Conservation (phyloP, 257 asterid species). For the Hygrophila difformis region DNA sequence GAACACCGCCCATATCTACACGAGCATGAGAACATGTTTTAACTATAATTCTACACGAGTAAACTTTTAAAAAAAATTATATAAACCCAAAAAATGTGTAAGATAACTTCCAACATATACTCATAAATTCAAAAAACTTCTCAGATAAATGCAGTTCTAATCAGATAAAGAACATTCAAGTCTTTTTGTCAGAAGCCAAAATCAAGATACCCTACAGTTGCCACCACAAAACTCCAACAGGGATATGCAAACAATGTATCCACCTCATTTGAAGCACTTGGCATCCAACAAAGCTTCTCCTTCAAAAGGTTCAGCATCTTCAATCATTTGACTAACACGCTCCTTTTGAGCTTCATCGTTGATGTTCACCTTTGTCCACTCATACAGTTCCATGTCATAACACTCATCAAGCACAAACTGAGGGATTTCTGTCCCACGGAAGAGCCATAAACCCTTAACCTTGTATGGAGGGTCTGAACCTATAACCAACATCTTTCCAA, state of each 20-base stretch:
- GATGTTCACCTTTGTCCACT: conserved; percentile 77
- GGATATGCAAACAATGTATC: neutral
- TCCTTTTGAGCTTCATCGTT: conserved; percentile 86
- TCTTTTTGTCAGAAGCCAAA: conserved; percentile 11
- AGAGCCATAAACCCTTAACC: conserved; percentile 95
- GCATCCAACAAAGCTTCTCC: conserved; percentile 84
- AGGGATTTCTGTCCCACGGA: conserved; percentile 79
- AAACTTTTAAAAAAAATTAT: too few relatives aligned
- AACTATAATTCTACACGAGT: too few relatives aligned
- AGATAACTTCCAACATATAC: too few relatives aligned
- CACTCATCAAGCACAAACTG: conserved; percentile 72
- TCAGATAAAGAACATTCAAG: too few relatives aligned
- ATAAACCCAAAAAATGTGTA: too few relatives aligned
- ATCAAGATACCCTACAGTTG: conserved; percentile 15
- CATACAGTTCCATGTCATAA: conserved; percentile 88
- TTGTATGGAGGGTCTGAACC: conserved; percentile 67
- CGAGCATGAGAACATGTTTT: too few relatives aligned
- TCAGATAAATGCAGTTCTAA: too few relatives aligned
- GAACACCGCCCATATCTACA: too few relatives aligned
- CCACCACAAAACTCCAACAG: conserved; percentile 11
- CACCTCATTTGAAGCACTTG: conserved; percentile 87
- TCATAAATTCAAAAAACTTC: too few relatives aligned
- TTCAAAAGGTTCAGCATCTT: conserved; percentile 85
- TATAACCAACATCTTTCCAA: conserved; percentile 86
- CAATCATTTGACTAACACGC: conserved; percentile 85